A percentile compares a stretch with the other conserved stretches of the same genome.
phyloP scores from a whole-genome alignment of 2,329 filamentous ascomycete genomes.

The Cladosporium cucumerinum region DNA sequence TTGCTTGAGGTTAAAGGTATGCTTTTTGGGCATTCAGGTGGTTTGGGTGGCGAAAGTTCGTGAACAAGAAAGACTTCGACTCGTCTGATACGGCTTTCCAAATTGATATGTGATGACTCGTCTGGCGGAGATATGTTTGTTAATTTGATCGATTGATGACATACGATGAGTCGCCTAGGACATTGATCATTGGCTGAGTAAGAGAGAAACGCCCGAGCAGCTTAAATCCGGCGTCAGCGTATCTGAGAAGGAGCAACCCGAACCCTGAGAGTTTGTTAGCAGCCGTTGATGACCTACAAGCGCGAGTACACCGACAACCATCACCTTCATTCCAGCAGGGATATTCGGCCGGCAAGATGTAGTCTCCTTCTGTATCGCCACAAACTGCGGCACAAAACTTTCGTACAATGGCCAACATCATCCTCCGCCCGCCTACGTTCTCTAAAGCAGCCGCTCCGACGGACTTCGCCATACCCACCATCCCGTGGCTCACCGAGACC shows the following conservation, averaged over 20 bases:
- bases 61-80: background rate
- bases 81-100: background rate
- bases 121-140: background rate
- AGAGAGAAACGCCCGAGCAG: background rate
- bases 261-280: background rate
- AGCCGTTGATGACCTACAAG: slow-evolving; percentile 1
- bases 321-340: background rate
- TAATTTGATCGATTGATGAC: slow-evolving; percentile 1
- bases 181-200: slow-evolving; percentile 4
- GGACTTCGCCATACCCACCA: slow-evolving; percentile 45
- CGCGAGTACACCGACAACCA: background rate
- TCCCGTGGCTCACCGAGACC: slow-evolving; percentile 61
- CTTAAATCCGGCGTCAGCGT: background rate
- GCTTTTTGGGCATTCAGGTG: slow-evolving; percentile 47
- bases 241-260: background rate
- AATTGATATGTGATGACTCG: background rate
- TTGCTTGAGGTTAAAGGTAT: slow-evolving; percentile 41
- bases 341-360: background rate
- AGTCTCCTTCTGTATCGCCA: background rate
- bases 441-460: slow-evolving; percentile 26
- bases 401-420: slow-evolving; percentile 17
- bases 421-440: slow-evolving; percentile 33
- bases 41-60: background rate
- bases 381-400: background rate
- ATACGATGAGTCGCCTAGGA: slow-evolving; percentile 1